phyloP scores from a whole-genome alignment of 2,329 filamentous ascomycete genomes.

The Coniochaeta hoffmannii region DNA sequence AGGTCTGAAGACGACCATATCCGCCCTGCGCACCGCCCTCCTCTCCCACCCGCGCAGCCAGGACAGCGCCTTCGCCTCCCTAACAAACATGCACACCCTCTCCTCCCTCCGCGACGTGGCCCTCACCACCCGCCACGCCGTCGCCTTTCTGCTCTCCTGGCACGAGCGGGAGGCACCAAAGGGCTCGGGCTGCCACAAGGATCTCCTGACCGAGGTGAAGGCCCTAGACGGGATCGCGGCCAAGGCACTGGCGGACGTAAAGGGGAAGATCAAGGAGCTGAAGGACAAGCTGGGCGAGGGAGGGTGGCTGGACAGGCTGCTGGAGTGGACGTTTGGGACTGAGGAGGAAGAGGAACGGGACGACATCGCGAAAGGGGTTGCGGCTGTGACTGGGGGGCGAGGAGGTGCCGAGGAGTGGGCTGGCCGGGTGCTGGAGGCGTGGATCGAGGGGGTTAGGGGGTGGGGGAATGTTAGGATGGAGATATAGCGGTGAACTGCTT shows the following conservation, averaged over 20 bases:
- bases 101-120: slow-evolving; percentile 29
- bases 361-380: slow-evolving; percentile 16
- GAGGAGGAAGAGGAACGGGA: slow-evolving; percentile 10
- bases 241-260: slow-evolving; percentile 19
- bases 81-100: slow-evolving; percentile 27
- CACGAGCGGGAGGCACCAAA: slow-evolving; percentile 24
- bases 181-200: slow-evolving; percentile 25
- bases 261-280: slow-evolving; percentile 22
- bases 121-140: slow-evolving; percentile 22
- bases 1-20: slow-evolving; percentile 11
- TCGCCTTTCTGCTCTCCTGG: slow-evolving; percentile 19
- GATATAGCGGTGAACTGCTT: slow-evolving; percentile 5
- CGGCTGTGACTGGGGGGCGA: slow-evolving; percentile 19
- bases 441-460: slow-evolving; percentile 29
- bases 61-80: slow-evolving; percentile 15
- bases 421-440: slow-evolving; percentile 25
- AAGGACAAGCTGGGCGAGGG: slow-evolving; percentile 21
- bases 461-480: slow-evolving; percentile 28
- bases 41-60: slow-evolving; percentile 3
- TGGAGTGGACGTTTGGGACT: slow-evolving; percentile 22
- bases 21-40: slow-evolving; percentile 9
- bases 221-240: slow-evolving; percentile 18
- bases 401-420: slow-evolving; percentile 26
- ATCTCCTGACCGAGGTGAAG: slow-evolving; percentile 24
- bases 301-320: slow-evolving; percentile 29